Percentiles rank a stretch among this genome's conserved stretches.
phyloP scores from a whole-genome alignment of 1,284 basidiomycete species.

The Ganoderma sinense region DNA sequence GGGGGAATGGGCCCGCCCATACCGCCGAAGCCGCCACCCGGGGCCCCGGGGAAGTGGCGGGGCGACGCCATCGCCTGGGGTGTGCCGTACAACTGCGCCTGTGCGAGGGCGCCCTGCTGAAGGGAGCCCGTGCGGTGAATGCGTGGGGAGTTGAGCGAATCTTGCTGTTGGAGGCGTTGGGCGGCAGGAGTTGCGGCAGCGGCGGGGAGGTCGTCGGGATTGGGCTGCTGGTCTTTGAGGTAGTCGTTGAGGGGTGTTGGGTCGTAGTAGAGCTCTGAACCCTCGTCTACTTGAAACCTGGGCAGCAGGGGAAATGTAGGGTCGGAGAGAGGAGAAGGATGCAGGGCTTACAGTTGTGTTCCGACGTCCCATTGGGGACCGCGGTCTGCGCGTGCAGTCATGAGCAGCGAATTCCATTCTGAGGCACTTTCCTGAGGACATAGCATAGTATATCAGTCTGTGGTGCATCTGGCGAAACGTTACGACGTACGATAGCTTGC shows the following conservation, averaged over 20 bases:
- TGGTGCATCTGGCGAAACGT: not conserved
- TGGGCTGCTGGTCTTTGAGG: slow-evolving; percentile 35
- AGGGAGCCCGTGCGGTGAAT: slow-evolving; percentile 23
- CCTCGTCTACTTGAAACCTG: slow-evolving; percentile 64
- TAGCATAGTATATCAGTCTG: slow-evolving; percentile 6
- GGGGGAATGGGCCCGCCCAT: slow-evolving; percentile 34
- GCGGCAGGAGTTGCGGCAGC: slow-evolving; percentile 16
- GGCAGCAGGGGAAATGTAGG: not conserved
- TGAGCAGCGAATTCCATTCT: slow-evolving; percentile 83
- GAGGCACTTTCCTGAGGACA: slow-evolving; percentile 73
- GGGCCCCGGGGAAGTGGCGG: slow-evolving; percentile 40
- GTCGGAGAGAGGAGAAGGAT: not conserved
- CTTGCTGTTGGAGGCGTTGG: slow-evolving; percentile 22
- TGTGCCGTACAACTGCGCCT: slow-evolving; percentile 25
- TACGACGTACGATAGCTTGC: slow-evolving; percentile 63
- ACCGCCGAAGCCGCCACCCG: slow-evolving; percentile 29
- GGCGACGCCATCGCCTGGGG: slow-evolving; percentile 42
- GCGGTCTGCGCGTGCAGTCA: slow-evolving; percentile 77
- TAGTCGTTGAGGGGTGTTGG: slow-evolving; percentile 55
- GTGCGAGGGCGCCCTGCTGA: slow-evolving; percentile 24
- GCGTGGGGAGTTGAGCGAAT: slow-evolving; percentile 24
- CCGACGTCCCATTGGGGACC: slow-evolving; percentile 88
- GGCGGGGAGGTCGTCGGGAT: slow-evolving; percentile 36
- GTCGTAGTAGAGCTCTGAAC: slow-evolving; percentile 73
- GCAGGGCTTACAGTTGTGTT: slow-evolving; percentile 71